Evolutionary conservation across 129 eudicot species (phyloP).

Genomic region (Smallanthus sonchifolius): DNA sequence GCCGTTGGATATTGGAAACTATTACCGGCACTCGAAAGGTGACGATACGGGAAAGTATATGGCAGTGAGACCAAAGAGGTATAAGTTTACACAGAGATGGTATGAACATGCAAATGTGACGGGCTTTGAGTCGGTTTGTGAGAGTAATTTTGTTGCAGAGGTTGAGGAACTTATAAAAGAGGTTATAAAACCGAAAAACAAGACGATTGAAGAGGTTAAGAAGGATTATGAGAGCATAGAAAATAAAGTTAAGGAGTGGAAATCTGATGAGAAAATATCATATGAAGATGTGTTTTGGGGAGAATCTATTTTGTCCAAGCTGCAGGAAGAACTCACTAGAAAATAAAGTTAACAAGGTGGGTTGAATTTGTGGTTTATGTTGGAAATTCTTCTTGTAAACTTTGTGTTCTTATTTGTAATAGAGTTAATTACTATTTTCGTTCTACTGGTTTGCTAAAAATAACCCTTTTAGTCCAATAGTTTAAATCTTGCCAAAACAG

Average conservation of each 20-base stretch:
- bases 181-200: not conserved
- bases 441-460: too few relatives aligned
- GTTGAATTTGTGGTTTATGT: not conserved
- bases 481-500: too few relatives aligned
- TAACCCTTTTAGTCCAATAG: too few relatives aligned
- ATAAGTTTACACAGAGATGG: constrained; percentile 67
- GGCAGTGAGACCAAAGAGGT: constrained; percentile 53
- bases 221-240: not conserved
- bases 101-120: constrained; percentile 35
- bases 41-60: constrained; percentile 46
- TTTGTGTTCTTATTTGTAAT: not conserved
- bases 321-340: not conserved
- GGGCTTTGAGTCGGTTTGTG: constrained; percentile 6
- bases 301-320: constrained; percentile 4
- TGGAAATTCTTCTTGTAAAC: not conserved
- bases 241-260: not conserved
- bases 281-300: constrained; percentile 27
- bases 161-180: constrained; percentile 20
- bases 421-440: too few relatives aligned
- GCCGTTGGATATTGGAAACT: constrained; percentile 84
- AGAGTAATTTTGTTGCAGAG: constrained; percentile 21
- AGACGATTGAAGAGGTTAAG: constrained; percentile 10
- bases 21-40: constrained; percentile 57
- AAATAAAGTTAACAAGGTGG: not conserved
- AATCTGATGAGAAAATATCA: constrained; percentile 2